Evolutionary conservation across 331 rosid species (phyloP), one percentile per base, ranked within the genome.

Genomic region (Quercus phellos): DNA sequence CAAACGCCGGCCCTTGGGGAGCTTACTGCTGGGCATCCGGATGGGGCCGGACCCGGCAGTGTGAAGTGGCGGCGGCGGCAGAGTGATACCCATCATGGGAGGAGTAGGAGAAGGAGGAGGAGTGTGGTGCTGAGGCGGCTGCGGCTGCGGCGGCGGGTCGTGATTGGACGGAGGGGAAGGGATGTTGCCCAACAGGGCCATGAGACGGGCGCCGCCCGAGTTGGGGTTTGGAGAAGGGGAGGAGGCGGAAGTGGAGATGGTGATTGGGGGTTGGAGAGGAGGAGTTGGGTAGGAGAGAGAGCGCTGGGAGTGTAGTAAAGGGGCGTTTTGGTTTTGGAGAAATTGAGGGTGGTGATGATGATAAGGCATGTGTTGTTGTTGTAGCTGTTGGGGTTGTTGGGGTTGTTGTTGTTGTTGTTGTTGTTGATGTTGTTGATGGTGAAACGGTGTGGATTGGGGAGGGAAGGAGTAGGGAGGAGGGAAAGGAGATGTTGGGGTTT

Each of bases 181-280:
- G 42, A 79, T 83, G 46, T 38, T 38, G 27, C 88, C 85, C 32
- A 92, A 87, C 35, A 92, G 85, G 2, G 96, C 98, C 98, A 93
- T 93, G 82, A 93, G 88, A 68, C 96, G 83, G 17, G 96, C 96
- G 7, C 98, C 96, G 4, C 98, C 96, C 2, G 97, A 92, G 83
- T 85, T 90, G 34, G 55, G 79, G 35, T 56, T 81, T 54, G 84
- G 55, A 21, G 80, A 67, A 34, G 80, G 0, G n/a, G 71, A 66
- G 51, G 46, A 38, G 46, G 46, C 0, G 42, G 42, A 35, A 35
- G 42, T 35, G 42, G 42, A 35, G 42, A 35, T 6, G 46, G 46
- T 38, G 46, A 77, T 46, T 17, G 88, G 89, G 11, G 94, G 93
- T 24, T 87, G 93, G 64, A 89, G 94, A 51, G 94, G 96, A 1